Base-by-base conservation (phyloP, 768 basidiomycete species). In the Hericium coralloides region DNA sequence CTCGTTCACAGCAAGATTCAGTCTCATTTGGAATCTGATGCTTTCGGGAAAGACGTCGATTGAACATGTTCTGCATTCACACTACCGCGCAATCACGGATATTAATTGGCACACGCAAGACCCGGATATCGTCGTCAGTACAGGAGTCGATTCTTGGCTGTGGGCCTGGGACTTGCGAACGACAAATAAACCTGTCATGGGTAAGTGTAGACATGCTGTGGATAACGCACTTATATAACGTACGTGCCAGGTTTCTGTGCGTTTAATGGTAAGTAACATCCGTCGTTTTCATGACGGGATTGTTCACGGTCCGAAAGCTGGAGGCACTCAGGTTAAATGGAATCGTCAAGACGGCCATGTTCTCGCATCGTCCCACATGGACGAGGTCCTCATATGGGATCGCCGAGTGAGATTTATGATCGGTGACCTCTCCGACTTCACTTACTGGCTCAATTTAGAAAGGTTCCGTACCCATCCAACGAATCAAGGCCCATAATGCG, bases 241-340 rank as follows among this genome's bases (percentile, higher is more conserved):
- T 52, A 18, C 37, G 23, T 43, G 38, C 22, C 53, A 76, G 76
- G 92, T 1, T 70, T 86, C 12, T 78, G 79, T 63, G 79, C 78
- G 20, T 80, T 85, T 68, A 81, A 83, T 52, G 73, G 78, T 78
- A 67, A 72, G 67, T n/a, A n/a, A n/a, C n/a, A n/a, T n/a, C 51
- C 62, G 51, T 23, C 20, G 2, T 60, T 12, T 56, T 49, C 31
- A 22, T 12, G 12, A 49, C 23, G 53, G 7, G 22, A 43, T 25
- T 38, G 12, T 17, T 43, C 59, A 59, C 50, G 43, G 60, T 5
- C n/a, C 20, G 38, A 45, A 59, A 92, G 92, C 85, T 17, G 85
- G 81, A 15, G 93, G 90, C 1, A 98, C 95, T 0, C 95, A 99
- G 68, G 92, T 98, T 57, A 98, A 98, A 70, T 99, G 93, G 92